Evolutionary conservation across 2,329 filamentous ascomycete species (phyloP).

Genomic region (Nectriaceae sp.): DNA sequence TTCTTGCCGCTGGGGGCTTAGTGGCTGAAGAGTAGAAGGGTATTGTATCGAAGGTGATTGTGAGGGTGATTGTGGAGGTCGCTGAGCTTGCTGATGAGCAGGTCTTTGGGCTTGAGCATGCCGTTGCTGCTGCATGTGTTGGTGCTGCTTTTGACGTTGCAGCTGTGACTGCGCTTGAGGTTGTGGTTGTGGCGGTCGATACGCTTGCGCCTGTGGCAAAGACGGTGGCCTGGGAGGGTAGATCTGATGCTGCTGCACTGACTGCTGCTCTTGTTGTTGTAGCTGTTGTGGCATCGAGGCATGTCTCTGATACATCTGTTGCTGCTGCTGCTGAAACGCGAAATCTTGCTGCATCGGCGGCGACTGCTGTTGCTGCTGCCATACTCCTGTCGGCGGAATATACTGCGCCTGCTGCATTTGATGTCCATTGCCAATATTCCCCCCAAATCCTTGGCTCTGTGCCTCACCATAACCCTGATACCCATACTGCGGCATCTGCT

Average conservation of each 20-base stretch:
- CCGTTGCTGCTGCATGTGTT: slow-evolving; percentile 13
- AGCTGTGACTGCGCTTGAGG: slow-evolving; percentile 15
- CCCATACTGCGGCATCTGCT: slow-evolving; percentile 27
- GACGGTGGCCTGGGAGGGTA: slow-evolving; percentile 24
- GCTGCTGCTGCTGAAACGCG: slow-evolving; percentile 34
- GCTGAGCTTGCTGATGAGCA: slow-evolving; percentile 8
- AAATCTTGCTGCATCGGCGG: slow-evolving; percentile 26
- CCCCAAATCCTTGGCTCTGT: slow-evolving; percentile 4
- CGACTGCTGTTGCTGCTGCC: slow-evolving; percentile 39
- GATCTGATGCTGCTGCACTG: slow-evolving; percentile 14
- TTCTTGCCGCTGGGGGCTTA: slow-evolving; percentile 20
- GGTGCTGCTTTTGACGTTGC: slow-evolving; percentile 9
- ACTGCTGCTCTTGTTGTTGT: slow-evolving; percentile 20
- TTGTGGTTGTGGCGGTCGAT: slow-evolving; percentile 14
- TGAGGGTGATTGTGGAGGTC: slow-evolving; percentile 17
- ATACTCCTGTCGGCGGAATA: slow-evolving; percentile 29
- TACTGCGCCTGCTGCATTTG: slow-evolving; percentile 26
- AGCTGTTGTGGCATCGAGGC: slow-evolving; percentile 24
- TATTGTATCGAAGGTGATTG: slow-evolving; percentile 17
- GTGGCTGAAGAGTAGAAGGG: slow-evolving; percentile 19
- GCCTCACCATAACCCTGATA: slow-evolving; percentile 26
- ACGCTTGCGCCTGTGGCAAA: slow-evolving; percentile 19
- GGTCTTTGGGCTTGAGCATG: slow-evolving; percentile 9
- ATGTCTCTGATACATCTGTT: slow-evolving; percentile 34
- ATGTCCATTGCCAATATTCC: slow-evolving; percentile 9